Base-by-base conservation (phyloP, 2,329 filamentous ascomycete species). In the Fusarium sp. region DNA sequence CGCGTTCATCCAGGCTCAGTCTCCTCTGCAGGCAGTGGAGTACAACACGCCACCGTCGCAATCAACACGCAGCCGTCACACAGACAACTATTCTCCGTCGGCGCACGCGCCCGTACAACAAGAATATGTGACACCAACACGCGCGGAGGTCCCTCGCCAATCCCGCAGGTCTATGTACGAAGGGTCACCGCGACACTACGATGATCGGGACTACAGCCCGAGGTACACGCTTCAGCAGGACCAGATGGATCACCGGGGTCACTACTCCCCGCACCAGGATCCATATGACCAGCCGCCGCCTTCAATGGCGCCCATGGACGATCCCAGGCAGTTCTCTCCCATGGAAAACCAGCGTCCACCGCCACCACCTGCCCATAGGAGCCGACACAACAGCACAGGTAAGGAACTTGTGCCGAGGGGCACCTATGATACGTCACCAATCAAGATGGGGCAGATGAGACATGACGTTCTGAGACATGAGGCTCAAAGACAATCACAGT, bases 401-500 rank as follows among this genome's bases (percentile, higher is more conserved):
- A 82, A 85, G 64, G 87, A 88, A 27, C 72, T 82, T 47, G 76
- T 82, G 5, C 81, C 83, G 29, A 85, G 85, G 59, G 78, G 77
- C 58, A 81, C 80, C 54, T 85, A 82, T 64, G 87, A 89, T 34
- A 70, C 78, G 5, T 80, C 83, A 3, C 79, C 83, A 20, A 82
- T 82, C 42, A 88, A 87, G 75, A 81, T 82, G 4, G 82, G 83
- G 2, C 83, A 83, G 3, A 90, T 91, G 88, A 85, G 89, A 64
- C 88, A 90, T 50, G 89, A 90, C 64, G 89, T 91, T 13, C 78
- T 91, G 70, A 85, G 87, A 67, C 89, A 82, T 62, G 89, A 90
- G 76, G 89, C 89, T 5, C 89, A 90, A 76, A 84, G 89, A 24
- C 54, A 37, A 47, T 50, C 45, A 20, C 45, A 50, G 22, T 27